A percentile compares a stretch with the other conserved stretches of the same genome.
phyloP scores from a whole-genome alignment of 2,329 filamentous ascomycete species.

The Fusarium citri region DNA sequence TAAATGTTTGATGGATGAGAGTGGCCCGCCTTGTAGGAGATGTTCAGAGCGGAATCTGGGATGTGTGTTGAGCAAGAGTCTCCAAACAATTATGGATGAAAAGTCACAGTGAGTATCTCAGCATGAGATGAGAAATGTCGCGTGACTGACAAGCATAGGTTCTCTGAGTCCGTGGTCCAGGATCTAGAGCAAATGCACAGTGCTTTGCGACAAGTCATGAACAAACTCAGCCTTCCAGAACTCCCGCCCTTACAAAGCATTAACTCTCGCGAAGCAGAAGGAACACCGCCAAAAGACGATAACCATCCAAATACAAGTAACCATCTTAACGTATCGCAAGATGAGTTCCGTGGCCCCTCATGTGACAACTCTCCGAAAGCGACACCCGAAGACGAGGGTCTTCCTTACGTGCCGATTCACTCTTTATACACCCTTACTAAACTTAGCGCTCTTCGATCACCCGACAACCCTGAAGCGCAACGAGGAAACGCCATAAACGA shows the following conservation, averaged over 20 bases:
- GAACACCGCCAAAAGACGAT: slow-evolving; percentile 42
- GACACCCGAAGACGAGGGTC: slow-evolving; percentile 50
- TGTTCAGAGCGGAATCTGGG: slow-evolving; percentile 53
- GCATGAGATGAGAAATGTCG: background rate
- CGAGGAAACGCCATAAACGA: slow-evolving; percentile 46
- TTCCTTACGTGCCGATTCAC: slow-evolving; percentile 54
- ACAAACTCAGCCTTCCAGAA: slow-evolving; percentile 44
- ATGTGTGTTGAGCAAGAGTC: slow-evolving; percentile 56
- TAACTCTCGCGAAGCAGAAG: slow-evolving; percentile 39
- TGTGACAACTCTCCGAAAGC: slow-evolving; percentile 48
- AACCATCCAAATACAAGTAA: slow-evolving; percentile 10
- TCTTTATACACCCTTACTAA: slow-evolving; percentile 55
- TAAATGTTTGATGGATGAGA: slow-evolving; percentile 56
- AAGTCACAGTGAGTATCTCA: slow-evolving; percentile 49
- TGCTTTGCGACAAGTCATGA: slow-evolving; percentile 42
- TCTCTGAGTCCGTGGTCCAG: slow-evolving; percentile 39
- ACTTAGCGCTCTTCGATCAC: slow-evolving; percentile 52
- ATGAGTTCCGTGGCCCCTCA: slow-evolving; percentile 42
- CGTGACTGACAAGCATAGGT: background rate
- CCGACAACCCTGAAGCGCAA: slow-evolving; percentile 46
- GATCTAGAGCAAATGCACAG: slow-evolving; percentile 45
- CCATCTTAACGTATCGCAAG: slow-evolving; percentile 25
- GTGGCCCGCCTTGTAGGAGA: slow-evolving; percentile 53
- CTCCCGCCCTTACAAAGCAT: slow-evolving; percentile 38
- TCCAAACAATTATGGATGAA: slow-evolving; percentile 57